phyloP scores from a whole-genome alignment of 169 alveolate species.

The Eimeria falciformis region DNA sequence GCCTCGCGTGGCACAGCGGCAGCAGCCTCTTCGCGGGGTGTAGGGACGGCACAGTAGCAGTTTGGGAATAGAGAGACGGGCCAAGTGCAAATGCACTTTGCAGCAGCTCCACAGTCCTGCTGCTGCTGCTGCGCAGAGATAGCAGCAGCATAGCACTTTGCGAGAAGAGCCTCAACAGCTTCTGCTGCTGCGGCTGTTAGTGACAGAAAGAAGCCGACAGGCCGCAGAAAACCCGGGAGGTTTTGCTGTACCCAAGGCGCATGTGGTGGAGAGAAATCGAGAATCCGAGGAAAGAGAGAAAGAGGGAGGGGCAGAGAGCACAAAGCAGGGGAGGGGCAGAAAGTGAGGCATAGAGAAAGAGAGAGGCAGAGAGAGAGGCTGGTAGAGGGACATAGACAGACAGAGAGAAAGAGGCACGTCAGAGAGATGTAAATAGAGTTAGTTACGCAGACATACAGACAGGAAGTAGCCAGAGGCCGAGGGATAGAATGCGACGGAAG shows the following conservation, averaged over 20 bases:
- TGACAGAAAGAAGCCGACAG: too few species aligned
- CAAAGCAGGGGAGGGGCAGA: not conserved
- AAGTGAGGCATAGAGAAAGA: not conserved
- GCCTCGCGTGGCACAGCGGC: slow-evolving; percentile 41
- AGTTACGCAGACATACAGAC: too few species aligned
- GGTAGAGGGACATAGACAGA: not conserved
- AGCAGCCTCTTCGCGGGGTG: slow-evolving; percentile 51
- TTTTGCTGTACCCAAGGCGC: too few species aligned
- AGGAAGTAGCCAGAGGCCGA: not conserved
- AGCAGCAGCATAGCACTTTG: too few species aligned
- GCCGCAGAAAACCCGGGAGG: too few species aligned
- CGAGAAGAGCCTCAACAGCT: too few species aligned
- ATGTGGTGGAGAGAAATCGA: not conserved
- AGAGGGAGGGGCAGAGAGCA: not conserved
- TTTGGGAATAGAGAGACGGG: slow-evolving; percentile 51
- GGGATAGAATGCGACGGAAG: not conserved
- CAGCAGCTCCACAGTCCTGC: too few species aligned
- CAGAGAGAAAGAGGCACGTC: not conserved
- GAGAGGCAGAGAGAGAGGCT: not conserved
- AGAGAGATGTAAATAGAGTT: slow-evolving; percentile 26
- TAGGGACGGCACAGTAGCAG: slow-evolving; percentile 31
- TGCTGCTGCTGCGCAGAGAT: too few species aligned
- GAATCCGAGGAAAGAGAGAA: not conserved
- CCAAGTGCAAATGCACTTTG: too few species aligned
- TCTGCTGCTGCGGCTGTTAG: too few species aligned